Base-by-base conservation (phyloP, 768 basidiomycete species). In the Lactifluus volemus region DNA sequence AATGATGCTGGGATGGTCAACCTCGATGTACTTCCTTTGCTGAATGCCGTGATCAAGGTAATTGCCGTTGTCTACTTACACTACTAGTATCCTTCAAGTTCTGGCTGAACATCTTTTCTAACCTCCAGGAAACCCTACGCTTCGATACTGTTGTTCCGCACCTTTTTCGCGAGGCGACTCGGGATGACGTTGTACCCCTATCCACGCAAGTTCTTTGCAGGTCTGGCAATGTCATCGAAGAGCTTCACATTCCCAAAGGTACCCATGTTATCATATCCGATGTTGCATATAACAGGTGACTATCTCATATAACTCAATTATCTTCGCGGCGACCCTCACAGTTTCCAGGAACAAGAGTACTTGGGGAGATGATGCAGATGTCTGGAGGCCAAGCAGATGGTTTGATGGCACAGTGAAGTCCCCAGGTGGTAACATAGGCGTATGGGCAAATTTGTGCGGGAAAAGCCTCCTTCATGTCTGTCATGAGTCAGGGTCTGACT, bases 111-210 rank as follows among this genome's bases (percentile, higher is more conserved):
- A 15, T 30, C 32, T 11, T 54, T 34, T 19, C 41, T 51, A 12
- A 49, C 58, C 10, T 11, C 47, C 60, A 71, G 68, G 69, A 70
- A 59, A 64, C 65, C 3, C 54, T 68, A 15, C 65, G 70, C 5
- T 63, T 64, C 45, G 64, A 70, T 45, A 63, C 66, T 1, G 64
- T 69, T n/a, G 60, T 65, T 39, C 56, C 54, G 10, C 39, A 41
- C 19, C 51, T 68, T 19, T 32, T 64, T 44, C 68, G 70, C 5
- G 44, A 52, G 50, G 63, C 67, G 1, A 55, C 49, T 15, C 65
- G 60, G 5, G 69, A 70, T 41, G 67, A 69, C 14, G 59, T 67
- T n/a, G 55, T 70, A 25, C 69, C 69, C 4, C 60, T 70, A 36
- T 52, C 66, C 4, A 21, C 7, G 25, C 42, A 29, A 17, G 39